A percentile compares a stretch with the other conserved stretches of the same genome.
phyloP scores from a whole-genome alignment of 1,284 basidiomycete genomes.

The Trichosporon coremiiforme region DNA sequence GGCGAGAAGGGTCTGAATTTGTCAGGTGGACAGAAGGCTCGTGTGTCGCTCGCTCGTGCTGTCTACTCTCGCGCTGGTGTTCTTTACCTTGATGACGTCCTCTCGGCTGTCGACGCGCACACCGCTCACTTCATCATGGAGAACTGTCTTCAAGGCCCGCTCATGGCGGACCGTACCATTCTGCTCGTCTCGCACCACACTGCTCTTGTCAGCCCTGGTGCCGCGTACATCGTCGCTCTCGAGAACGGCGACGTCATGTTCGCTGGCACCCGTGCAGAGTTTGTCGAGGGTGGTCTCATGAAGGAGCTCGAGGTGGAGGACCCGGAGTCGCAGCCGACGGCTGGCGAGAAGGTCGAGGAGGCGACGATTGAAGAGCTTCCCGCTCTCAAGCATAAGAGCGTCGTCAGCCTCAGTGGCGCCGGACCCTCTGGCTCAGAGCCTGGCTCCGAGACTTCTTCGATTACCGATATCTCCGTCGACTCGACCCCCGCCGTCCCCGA shows the following conservation, averaged over 20 bases:
- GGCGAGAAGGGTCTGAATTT: conserved; percentile 70
- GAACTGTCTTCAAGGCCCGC: conserved; percentile 79
- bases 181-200: conserved; percentile 84
- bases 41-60: conserved; percentile 85
- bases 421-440: conserved; percentile 36
- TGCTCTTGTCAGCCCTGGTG: conserved; percentile 50
- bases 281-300: conserved; percentile 69
- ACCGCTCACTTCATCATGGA: conserved; percentile 82
- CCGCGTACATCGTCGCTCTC: conserved; percentile 63
- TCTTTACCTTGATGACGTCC: conserved; percentile 77
- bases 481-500: conserved; percentile 29
- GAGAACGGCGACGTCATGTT: conserved; percentile 81
- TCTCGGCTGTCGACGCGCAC: conserved; percentile 70
- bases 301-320: conserved; percentile 66
- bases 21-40: conserved; percentile 92
- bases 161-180: conserved; percentile 75
- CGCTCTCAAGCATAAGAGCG: conserved; percentile 39
- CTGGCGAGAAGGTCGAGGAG: conserved; percentile 58
- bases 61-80: conserved; percentile 88
- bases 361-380: conserved; percentile 51
- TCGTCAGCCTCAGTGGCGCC: conserved; percentile 41
- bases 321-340: conserved; percentile 54
- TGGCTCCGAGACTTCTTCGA: conserved; percentile 49
- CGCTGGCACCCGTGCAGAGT: conserved; percentile 68
- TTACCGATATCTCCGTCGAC: conserved; percentile 48